Base-by-base conservation (phyloP, 352 stramenopile genomes). In the Phytopythium montanum region DNA sequence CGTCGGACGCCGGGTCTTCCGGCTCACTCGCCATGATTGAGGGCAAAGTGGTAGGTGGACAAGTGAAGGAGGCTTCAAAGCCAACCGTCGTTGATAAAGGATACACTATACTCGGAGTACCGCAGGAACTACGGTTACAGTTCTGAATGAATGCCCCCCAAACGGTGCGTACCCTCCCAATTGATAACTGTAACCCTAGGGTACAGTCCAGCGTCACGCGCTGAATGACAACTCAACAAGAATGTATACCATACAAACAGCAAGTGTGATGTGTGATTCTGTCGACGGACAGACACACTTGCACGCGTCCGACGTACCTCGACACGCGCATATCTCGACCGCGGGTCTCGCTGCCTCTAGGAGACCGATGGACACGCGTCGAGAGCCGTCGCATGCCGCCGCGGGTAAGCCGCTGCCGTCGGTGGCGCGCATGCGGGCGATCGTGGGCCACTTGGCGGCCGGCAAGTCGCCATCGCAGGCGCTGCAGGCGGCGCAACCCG, bases 361-460 rank as follows among this genome's bases (percentile, higher is more conserved):
- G n/a, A 9, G 8, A 16, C 12, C n/a, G 8, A 48, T 48, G 41
- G 18, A 48, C 41, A 48, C 26, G 41, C n/a, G 8, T 8, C 5
- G 41, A 28, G 21, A 28, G 2, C 8, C 41, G 8, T 14, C 41
- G 41, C 14, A n/a, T n/a, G 4, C n/a, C 9, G 4, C 19, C 8
- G 21, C 41, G 18, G 7, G 1, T n/a, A n/a, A n/a, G 19, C 41
- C 41, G 41, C 41, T 48, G 21, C 41, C 60, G 18, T 69, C 77
- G 51, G 65, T 87, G 21, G 65, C 68, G 49, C 78, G 78, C 46
- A 82, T 88, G 73, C 75, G 78, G 55, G 51, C 67, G 39, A 76
- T 88, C 56, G 61, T 86, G 45, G 60, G 58, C 38, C 78, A 83
- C 65, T 67, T 83, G 29, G 61, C 69, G 7, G 50, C 39, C 5